Base-by-base conservation (phyloP, 495 filamentous ascomycete species). In the Penicillium manginii region DNA sequence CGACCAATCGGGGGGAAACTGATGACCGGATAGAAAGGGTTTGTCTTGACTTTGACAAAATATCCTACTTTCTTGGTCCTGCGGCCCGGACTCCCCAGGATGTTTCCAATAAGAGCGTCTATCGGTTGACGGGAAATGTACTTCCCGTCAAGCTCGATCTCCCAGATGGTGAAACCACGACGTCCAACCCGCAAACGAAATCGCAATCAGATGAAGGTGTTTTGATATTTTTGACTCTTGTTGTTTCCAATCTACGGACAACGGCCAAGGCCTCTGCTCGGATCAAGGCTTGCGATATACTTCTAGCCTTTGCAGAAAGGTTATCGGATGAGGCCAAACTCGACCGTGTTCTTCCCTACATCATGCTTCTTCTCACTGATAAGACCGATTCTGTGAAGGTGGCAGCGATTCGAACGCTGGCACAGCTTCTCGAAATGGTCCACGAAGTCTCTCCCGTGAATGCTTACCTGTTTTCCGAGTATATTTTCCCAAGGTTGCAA, bases 321-420 rank as follows among this genome's bases (percentile, higher is more conserved):
- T 70, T 97, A 35, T 94, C 94, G 0, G 96, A 99, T 69, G 96
- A 99, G 66, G 93, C 93, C 11, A 99, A 98, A 67, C 81, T 99
- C 52, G 96, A 99, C 72, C 87, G 96, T 39, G 87, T 97, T 23
- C 80, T 99, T 32, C 96, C 96, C 8, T 96, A 97, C 62, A 74
- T 97, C 21, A 88, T 96, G 71, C 78, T 84, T 23, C 69, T 97
- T 26, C 73, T 98, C 18, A 87, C 86, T 61, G 96, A 99, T 70
- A 83, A 87, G 51, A 83, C 84, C 12, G 90, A 96, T 61, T 78
- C 88, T 49, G 93, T 98, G 22, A 91, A 90, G 58, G 83, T 96
- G 22, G 86, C 91, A 26, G 92, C 93, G 15, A 82, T 98, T 43
- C 85, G 93, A 42, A 87, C 91, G 8, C 78, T 98, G 63, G 91